Evolutionary conservation across 78 protist species (phyloP).

Genomic region (Pelomyxa schiedti): DNA sequence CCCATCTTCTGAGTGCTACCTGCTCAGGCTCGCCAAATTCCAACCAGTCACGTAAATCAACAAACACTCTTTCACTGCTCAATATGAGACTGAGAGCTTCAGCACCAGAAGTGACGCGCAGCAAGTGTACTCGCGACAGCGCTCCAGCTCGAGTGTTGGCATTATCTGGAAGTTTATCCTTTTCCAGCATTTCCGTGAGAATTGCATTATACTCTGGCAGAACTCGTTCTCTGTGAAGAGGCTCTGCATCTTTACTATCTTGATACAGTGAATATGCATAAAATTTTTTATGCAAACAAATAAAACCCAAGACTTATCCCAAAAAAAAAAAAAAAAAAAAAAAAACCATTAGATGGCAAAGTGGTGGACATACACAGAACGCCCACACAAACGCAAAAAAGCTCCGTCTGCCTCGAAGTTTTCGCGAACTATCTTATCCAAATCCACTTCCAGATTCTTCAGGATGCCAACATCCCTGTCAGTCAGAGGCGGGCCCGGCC

Average conservation of each 20-base stretch:
- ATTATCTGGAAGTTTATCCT: not conserved
- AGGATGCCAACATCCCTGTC: not conserved
- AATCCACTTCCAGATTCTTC: not conserved
- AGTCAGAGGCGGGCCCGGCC: not conserved
- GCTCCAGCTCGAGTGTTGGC: constrained; percentile 6
- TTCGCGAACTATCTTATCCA: not conserved
- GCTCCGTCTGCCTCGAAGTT: constrained; percentile 11
- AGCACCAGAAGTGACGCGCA: constrained; percentile 6
- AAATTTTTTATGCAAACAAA: too few species aligned
- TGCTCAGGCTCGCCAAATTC: constrained; percentile 14
- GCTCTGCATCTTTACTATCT: constrained; percentile 23
- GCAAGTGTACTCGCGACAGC: not conserved
- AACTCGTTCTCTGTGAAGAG: not conserved
- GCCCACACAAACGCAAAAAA: constrained; percentile 12
- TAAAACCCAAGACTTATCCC: too few species aligned
- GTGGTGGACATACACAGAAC: too few species aligned
- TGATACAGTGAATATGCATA: too few species aligned
- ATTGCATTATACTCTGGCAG: not conserved
- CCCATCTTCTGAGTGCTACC: constrained; percentile 4
- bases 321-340: too few species aligned
- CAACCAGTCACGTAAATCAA: constrained; percentile 8
- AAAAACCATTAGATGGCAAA: too few species aligned
- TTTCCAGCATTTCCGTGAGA: not conserved
- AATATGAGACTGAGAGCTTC: constrained; percentile 6
- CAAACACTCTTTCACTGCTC: constrained; percentile 2